Evolutionary conservation across 2,329 filamentous ascomycete species (phyloP), one percentile per base, ranked within the genome.

Genomic region (Aspergillus neotritici): DNA sequence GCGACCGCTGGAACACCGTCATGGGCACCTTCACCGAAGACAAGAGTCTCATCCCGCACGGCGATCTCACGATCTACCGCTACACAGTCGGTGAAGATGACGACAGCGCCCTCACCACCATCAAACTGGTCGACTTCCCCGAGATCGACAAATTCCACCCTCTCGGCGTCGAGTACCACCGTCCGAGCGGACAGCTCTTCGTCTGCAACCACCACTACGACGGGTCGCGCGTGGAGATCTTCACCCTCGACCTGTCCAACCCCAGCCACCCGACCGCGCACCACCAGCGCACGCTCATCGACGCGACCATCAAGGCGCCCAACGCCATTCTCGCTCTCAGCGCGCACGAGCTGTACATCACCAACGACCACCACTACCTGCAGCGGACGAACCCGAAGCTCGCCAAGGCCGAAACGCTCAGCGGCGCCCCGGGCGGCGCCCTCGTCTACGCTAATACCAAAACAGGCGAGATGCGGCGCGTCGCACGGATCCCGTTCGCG

Each of bases 121-220:
- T 51, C 32, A 29, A 49, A 14, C 31, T 51, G 7, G 30, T 28
- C 12, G 43, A 30, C 12, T 45, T 40, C 15, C 34, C 37, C 4
- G 37, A n/a, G 8, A n/a, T 17, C 11, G 31, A 33, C 15, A 37
- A 37, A 7, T 47, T 53, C 34, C 50, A 53, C 31, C 50, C 50
- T 3, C 49, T 53, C 5, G 48, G 50, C 2, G 32, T 53, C 4
- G 50, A 51, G 34, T 51, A 51, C 31, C 36, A 51, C 35, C 31
- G 37, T 4, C 38, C 30, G 2, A 47, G 34, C 17, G 32, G 21
- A 10, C 46, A 43, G 1, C 41, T 53, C n/a, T 47, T 49, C 21
- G 50, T 51, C 31, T 41, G 37, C 32, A 53, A 47, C 34, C 50
- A 53, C 41, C 36, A 41, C 37, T 14, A 39, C 5, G 35, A 43